Percentiles rank a stretch among this genome's conserved stretches.
Conservation (phyloP, 2,329 filamentous ascomycete genomes). For the Cordyceps cateniannulata region DNA sequence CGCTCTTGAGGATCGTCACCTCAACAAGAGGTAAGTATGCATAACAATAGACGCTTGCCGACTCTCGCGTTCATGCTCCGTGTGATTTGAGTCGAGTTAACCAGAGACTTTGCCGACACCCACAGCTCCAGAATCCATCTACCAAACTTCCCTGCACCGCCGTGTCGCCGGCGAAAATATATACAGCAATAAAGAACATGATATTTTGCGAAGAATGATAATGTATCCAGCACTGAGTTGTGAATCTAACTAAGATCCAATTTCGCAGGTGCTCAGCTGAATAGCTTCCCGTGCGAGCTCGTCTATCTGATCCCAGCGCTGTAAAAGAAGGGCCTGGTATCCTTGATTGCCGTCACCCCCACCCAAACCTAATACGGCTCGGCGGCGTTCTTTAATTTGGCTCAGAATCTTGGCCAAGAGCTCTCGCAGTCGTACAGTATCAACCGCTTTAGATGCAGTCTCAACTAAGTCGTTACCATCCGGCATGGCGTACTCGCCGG, state of each 20-base stretch:
- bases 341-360: background rate
- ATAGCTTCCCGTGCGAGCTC: background rate
- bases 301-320: slow-evolving; percentile 1
- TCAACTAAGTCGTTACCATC: background rate
- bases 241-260: slow-evolving; percentile 9
- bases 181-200: too few species aligned
- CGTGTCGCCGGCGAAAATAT: too few species aligned
- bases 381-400: background rate
- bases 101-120: too few species aligned
- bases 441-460: background rate
- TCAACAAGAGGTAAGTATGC: too few species aligned
- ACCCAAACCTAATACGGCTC: background rate
- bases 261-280: background rate
- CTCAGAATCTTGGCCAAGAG: background rate
- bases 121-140: too few species aligned
- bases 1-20: too few species aligned
- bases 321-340: background rate
- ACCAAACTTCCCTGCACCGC: too few species aligned
- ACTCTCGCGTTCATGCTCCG: too few species aligned
- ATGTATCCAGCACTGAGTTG: too few species aligned
- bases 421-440: background rate
- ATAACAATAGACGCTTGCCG: too few species aligned
- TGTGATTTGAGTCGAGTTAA: too few species aligned
- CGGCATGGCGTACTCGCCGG: background rate
- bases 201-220: too few species aligned